A percentile compares a stretch with the other conserved stretches of the same genome.
Conservation (phyloP, 1,139 yeast genomes). For the Lodderomyces jiufengensis region DNA sequence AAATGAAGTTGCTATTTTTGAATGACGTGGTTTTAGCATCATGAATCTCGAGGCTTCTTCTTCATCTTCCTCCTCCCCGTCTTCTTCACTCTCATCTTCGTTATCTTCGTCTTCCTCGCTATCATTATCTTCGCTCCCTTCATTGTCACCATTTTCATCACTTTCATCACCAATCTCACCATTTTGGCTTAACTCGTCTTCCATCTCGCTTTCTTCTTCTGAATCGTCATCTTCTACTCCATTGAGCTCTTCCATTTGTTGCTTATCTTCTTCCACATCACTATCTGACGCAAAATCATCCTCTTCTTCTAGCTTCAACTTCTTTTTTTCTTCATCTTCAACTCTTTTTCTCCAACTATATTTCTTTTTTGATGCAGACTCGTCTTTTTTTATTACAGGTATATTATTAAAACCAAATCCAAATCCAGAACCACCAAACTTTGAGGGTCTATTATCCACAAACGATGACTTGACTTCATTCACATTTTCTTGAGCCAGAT, state of each 20-base stretch:
- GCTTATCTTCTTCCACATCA: conserved; percentile 17
- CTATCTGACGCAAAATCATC: conserved; percentile 32
- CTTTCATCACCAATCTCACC: conserved; percentile 15
- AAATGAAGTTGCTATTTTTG: conserved; percentile 43
- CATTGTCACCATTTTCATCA: conserved; percentile 35
- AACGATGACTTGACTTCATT: conserved; percentile 45
- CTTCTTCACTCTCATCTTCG: conserved; percentile 21
- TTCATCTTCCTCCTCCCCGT: conserved; percentile 20
- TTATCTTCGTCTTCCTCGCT: conserved; percentile 20
- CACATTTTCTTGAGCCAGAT: conserved; percentile 8
- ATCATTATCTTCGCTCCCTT: conserved; percentile 16
- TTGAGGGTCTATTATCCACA: conserved; percentile 68
- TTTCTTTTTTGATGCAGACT: conserved; percentile 28
- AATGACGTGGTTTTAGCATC: conserved; percentile 46
- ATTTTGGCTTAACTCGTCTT: conserved; percentile 14
- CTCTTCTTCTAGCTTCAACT: conserved; percentile 34
- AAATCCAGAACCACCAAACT: conserved; percentile 54
- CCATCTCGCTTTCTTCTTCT: conserved; percentile 14
- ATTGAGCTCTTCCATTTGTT: conserved; percentile 13
- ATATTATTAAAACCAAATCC: conserved; percentile 71
- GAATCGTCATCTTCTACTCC: not conserved
- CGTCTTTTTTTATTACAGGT: conserved; percentile 31
- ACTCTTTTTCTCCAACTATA: conserved; percentile 43
- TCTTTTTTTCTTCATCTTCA: conserved; percentile 36
- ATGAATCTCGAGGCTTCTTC: too few species aligned